Evolutionary conservation across 768 basidiomycete genomes (phyloP).

Genomic region (Exidia glandulosa): DNA sequence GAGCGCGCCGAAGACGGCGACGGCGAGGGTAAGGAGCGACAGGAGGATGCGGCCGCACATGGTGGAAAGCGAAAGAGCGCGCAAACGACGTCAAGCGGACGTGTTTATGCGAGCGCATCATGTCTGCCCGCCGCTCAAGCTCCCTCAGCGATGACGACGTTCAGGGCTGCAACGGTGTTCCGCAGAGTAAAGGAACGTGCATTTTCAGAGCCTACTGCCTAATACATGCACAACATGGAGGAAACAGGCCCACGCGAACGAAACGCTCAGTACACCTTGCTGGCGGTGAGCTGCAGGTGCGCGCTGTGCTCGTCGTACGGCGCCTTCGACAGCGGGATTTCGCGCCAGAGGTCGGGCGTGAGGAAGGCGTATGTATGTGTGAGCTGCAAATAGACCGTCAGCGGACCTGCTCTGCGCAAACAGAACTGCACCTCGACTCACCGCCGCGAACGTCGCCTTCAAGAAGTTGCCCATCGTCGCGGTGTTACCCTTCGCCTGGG

Average conservation of each 20-base stretch:
- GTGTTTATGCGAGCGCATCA: neutral
- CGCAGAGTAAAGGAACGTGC: neutral
- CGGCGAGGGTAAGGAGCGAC: slow-evolving; percentile 21
- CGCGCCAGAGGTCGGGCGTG: slow-evolving; percentile 95
- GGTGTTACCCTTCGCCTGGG: slow-evolving; percentile 95
- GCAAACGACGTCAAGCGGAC: neutral
- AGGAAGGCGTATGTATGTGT: slow-evolving; percentile 98
- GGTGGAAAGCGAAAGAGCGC: neutral
- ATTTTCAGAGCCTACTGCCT: neutral
- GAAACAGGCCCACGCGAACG: too few relatives aligned
- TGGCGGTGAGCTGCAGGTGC: slow-evolving; percentile 73
- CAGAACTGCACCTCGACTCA: slow-evolving; percentile 28
- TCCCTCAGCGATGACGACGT: too few relatives aligned
- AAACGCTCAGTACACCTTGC: slow-evolving; percentile 45
- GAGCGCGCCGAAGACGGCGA: slow-evolving; percentile 31
- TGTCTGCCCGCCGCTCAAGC: neutral
- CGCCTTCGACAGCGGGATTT: slow-evolving; percentile 79
- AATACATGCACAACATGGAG: neutral
- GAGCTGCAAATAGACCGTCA: slow-evolving; percentile 40
- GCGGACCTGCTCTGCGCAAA: neutral
- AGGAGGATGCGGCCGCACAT: neutral
- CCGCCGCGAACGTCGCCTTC: slow-evolving; percentile 91
- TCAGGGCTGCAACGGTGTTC: too few relatives aligned
- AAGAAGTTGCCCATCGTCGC: slow-evolving; percentile 99
- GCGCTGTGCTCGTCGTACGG: slow-evolving; percentile 94